Evolutionary conservation across 2,329 filamentous ascomycete genomes (phyloP).

Genomic region (Aspergillus jensenii): DNA sequence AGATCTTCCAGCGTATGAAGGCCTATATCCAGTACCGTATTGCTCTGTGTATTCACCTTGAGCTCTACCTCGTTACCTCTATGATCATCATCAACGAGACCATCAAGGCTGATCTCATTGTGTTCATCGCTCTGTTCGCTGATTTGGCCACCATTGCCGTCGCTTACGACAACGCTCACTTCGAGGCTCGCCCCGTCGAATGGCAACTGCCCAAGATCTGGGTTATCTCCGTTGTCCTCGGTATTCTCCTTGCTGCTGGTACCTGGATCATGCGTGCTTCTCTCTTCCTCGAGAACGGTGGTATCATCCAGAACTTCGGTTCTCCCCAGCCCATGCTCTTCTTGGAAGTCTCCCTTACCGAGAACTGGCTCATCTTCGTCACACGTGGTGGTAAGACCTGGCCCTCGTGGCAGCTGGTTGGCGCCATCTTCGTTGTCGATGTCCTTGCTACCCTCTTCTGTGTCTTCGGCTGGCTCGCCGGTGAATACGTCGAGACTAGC

Average conservation of each 20-base stretch:
- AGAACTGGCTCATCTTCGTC: slow-evolving; percentile 98
- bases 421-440: slow-evolving; percentile 71
- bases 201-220: slow-evolving; percentile 82
- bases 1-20: slow-evolving; percentile 79
- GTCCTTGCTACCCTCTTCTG: slow-evolving; percentile 71
- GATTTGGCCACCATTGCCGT: slow-evolving; percentile 77
- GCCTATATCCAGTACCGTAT: slow-evolving; percentile 76
- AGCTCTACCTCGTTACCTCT: slow-evolving; percentile 73
- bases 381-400: slow-evolving; percentile 78
- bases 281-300: slow-evolving; percentile 67
- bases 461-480: slow-evolving; percentile 72
- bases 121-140: slow-evolving; percentile 77
- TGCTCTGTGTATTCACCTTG: slow-evolving; percentile 70
- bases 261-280: slow-evolving; percentile 74
- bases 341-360: slow-evolving; percentile 85
- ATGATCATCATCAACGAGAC: slow-evolving; percentile 82
- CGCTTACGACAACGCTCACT: slow-evolving; percentile 77
- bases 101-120: slow-evolving; percentile 69
- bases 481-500: slow-evolving; percentile 38
- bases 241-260: slow-evolving; percentile 64
- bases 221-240: slow-evolving; percentile 63
- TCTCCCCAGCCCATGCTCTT: slow-evolving; percentile 78
- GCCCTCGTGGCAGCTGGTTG: slow-evolving; percentile 72
- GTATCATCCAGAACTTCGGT: slow-evolving; percentile 73
- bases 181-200: slow-evolving; percentile 71